Evolutionary conservation across 768 basidiomycete species (phyloP).

Genomic region (Russula brevipes): DNA sequence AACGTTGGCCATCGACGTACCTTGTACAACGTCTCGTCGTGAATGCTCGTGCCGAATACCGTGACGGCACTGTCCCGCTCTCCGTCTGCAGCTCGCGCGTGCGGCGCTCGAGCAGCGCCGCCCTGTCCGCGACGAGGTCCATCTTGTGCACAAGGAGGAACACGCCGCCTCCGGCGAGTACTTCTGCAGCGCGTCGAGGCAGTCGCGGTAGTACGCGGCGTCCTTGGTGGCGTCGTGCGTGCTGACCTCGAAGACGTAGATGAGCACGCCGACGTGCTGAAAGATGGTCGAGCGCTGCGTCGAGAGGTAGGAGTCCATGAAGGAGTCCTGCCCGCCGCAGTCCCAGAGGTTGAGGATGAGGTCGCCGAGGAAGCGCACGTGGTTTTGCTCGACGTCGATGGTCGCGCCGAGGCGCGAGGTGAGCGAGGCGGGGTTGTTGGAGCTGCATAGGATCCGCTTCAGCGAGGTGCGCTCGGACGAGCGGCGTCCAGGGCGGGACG

Average conservation of each 20-base stretch:
- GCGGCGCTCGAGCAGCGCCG: slow-evolving; percentile 62
- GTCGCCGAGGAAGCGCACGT: slow-evolving; percentile 94
- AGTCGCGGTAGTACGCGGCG: slow-evolving; percentile 87
- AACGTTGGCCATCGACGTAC: slow-evolving; percentile 34
- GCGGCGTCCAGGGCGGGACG: slow-evolving; percentile 33
- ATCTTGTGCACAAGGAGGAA: slow-evolving; percentile 97
- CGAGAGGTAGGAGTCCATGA: slow-evolving; percentile 95
- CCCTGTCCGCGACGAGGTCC: slow-evolving; percentile 76
- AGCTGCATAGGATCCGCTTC: slow-evolving; percentile 41
- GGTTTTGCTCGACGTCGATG: slow-evolving; percentile 96
- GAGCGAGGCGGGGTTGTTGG: slow-evolving; percentile 89
- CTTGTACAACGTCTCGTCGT: slow-evolving; percentile 95
- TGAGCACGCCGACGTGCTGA: slow-evolving; percentile 93
- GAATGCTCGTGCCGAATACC: slow-evolving; percentile 92
- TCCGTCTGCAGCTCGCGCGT: slow-evolving; percentile 65
- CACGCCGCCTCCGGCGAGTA: slow-evolving; percentile 77
- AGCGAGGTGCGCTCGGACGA: not conserved
- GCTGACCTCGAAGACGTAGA: slow-evolving; percentile 97
- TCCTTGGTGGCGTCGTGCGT: slow-evolving; percentile 80
- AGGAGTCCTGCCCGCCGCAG: slow-evolving; percentile 96
- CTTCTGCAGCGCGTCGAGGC: slow-evolving; percentile 74
- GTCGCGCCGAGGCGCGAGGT: slow-evolving; percentile 92
- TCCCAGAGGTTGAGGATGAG: slow-evolving; percentile 97
- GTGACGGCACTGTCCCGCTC: slow-evolving; percentile 57
- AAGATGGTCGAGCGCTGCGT: slow-evolving; percentile 93